These are phyloP conservation scores for Bryoerythrophyllum caledonicum DNA, from an alignment of 225 moss, liverwort and hornwort species.

Conservation along the genomic window DNA sequence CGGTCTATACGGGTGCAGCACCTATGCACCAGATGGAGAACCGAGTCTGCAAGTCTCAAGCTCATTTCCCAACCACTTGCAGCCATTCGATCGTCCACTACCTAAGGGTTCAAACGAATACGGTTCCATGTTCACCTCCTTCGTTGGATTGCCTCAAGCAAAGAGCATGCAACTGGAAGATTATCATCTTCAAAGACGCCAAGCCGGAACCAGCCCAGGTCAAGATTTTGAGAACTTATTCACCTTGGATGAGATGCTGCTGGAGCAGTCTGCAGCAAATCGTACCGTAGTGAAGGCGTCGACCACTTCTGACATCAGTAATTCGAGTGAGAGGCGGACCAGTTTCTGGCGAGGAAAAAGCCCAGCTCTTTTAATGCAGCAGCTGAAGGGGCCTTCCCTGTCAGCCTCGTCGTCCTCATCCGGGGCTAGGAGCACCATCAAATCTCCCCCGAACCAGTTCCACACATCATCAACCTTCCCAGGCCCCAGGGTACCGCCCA, in stretches of 20 bases:
- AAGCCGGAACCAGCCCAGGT: background rate
- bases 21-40: slow-evolving; percentile 21
- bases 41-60: slow-evolving; percentile 13
- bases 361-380: slow-evolving; percentile 42
- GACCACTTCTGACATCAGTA: slow-evolving; percentile 13
- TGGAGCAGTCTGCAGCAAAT: slow-evolving; percentile 12
- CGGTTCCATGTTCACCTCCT: slow-evolving; percentile 26
- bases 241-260: slow-evolving; percentile 32
- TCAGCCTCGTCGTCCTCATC: slow-evolving; percentile 37
- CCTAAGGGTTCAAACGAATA: slow-evolving; percentile 22
- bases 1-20: background rate
- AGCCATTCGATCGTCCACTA: background rate
- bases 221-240: background rate
- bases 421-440: slow-evolving; percentile 19
- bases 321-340: slow-evolving; percentile 2
- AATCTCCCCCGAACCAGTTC: slow-evolving; percentile 9
- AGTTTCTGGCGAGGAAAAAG: slow-evolving; percentile 43
- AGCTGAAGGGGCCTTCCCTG: slow-evolving; percentile 41
- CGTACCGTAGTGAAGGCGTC: background rate
- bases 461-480: background rate
- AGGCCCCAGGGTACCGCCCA: slow-evolving; percentile 1
- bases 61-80: background rate
- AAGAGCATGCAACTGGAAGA: background rate
- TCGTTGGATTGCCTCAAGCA: slow-evolving; percentile 9
- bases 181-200: background rate